Evolutionary conservation across 306 rosid genomes (phyloP).

Genomic region (Rosa lucieae): DNA sequence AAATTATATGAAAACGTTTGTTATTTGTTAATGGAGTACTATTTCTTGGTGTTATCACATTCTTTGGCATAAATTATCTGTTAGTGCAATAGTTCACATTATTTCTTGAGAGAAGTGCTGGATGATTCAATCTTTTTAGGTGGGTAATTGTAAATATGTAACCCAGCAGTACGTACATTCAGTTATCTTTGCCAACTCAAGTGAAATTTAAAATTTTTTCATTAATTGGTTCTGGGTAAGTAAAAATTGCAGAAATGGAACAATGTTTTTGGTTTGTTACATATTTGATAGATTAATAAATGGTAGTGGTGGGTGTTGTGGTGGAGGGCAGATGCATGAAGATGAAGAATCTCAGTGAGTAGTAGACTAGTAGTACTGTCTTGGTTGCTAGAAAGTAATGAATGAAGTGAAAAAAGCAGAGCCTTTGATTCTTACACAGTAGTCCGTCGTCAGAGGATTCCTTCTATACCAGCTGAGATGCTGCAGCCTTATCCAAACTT

Average conservation of each 20-base stretch:
- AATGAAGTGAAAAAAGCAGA: slow-evolving; percentile 31
- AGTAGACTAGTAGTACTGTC: slow-evolving; percentile 26
- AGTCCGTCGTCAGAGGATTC: slow-evolving; percentile 44
- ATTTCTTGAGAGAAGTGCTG: neutral
- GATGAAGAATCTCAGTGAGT: slow-evolving; percentile 24
- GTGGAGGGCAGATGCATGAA: slow-evolving; percentile 35
- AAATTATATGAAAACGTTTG: slow-evolving; percentile 29
- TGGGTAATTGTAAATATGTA: neutral
- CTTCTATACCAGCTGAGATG: slow-evolving; percentile 22
- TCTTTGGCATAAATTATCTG: neutral
- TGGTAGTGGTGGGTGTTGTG: slow-evolving; percentile 20
- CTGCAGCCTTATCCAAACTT: slow-evolving; percentile 21
- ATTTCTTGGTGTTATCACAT: slow-evolving; percentile 5
- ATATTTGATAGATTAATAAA: neutral
- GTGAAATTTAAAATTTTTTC: neutral
- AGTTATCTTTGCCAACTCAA: neutral
- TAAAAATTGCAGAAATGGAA: neutral
- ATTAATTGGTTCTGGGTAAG: neutral
- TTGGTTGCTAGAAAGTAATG: slow-evolving; percentile 45
- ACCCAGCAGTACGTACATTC: neutral
- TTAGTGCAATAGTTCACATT: neutral
- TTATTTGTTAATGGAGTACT: slow-evolving; percentile 4
- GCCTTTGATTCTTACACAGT: slow-evolving; percentile 46
- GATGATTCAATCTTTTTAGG: slow-evolving; percentile 1
- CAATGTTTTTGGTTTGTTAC: neutral